These are phyloP conservation scores for Phytophthora boehmeriae DNA, from an alignment of 352 stramenopile species.

Conservation along the genomic window DNA sequence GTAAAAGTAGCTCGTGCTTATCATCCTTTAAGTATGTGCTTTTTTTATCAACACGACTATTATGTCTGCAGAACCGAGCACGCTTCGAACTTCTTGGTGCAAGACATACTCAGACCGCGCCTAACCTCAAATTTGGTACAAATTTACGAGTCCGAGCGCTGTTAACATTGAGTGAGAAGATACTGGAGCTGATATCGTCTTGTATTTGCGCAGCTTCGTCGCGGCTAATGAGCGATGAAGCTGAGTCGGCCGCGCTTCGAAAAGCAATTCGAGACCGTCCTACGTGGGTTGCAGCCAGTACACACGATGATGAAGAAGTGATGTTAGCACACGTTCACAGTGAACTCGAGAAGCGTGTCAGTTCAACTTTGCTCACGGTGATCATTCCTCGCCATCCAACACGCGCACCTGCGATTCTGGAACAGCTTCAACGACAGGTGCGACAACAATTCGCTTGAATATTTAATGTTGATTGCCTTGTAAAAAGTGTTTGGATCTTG, in stretches of 20 bases:
- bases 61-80: slow-evolving; percentile 42
- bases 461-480: background rate
- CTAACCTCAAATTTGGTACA: slow-evolving; percentile 82
- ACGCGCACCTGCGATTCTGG: slow-evolving; percentile 39
- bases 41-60: background rate
- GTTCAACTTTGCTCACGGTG: slow-evolving; percentile 41
- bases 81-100: slow-evolving; percentile 58
- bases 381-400: slow-evolving; percentile 70
- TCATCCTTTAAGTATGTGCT: too few relatives aligned
- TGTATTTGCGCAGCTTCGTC: slow-evolving; percentile 19
- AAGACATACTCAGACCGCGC: slow-evolving; percentile 25
- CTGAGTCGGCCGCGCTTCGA: slow-evolving; percentile 6
- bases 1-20: slow-evolving; percentile 25
- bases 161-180: background rate
- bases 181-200: slow-evolving; percentile 4
- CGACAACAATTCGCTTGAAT: background rate
- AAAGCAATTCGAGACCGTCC: slow-evolving; percentile 30
- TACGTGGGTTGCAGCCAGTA: slow-evolving; percentile 67
- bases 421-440: slow-evolving; percentile 43
- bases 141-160: background rate
- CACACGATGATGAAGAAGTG: slow-evolving; percentile 68
- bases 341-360: slow-evolving; percentile 19
- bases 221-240: slow-evolving; percentile 8
- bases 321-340: slow-evolving; percentile 51
- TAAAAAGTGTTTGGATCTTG: background rate